phyloP scores from a whole-genome alignment of 345 rosid species.

The Salix purpurea region DNA sequence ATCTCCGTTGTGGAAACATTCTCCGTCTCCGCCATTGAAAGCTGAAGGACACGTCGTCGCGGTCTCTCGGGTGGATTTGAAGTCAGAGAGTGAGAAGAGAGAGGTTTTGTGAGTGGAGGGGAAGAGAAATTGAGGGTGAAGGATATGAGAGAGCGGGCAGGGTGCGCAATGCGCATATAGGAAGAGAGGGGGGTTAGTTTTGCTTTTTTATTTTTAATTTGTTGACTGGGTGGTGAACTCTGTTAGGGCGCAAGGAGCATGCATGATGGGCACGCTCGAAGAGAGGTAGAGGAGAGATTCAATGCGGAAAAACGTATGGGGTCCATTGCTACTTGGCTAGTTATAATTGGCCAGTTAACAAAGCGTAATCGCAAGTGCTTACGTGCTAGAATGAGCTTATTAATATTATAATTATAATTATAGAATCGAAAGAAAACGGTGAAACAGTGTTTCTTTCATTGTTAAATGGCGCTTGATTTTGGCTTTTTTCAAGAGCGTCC shows the following conservation, averaged over 20 bases:
- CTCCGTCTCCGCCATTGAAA: constrained; percentile 43
- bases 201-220: background rate
- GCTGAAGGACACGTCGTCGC: background rate
- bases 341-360: no score
- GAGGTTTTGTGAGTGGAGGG: background rate
- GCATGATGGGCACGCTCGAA: constrained; percentile 3
- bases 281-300: background rate
- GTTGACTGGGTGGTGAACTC: no score
- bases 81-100: background rate
- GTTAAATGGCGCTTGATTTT: no score
- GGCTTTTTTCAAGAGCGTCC: no score
- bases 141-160: constrained; percentile 2
- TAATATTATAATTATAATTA: no score
- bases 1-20: constrained; percentile 27
- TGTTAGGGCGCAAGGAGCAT: background rate
- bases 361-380: no score
- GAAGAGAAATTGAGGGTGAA: background rate
- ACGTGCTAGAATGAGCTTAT: no score
- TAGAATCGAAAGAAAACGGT: no score
- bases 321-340: no score
- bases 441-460: no score
- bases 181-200: background rate
- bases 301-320: no score
- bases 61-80: background rate
- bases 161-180: constrained; percentile 31